phyloP scores from a whole-genome alignment of 495 filamentous ascomycete species.

The Melanomma pulvis-pyrius region DNA sequence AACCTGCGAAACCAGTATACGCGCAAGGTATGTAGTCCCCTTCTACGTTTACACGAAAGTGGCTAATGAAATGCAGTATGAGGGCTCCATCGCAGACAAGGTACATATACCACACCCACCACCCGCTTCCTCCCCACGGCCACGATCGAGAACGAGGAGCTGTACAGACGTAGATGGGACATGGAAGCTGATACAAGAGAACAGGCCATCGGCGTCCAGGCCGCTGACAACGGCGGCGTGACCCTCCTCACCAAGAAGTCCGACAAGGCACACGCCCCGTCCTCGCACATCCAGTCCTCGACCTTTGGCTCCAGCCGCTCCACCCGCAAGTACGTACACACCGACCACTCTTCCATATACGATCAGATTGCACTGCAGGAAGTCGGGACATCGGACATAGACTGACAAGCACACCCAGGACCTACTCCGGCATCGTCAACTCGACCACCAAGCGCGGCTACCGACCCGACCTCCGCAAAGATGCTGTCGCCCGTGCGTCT shows the following conservation, averaged over 20 bases:
- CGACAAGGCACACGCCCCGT: slow-evolving; percentile 68
- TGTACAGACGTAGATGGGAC: neutral
- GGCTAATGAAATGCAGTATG: slow-evolving; percentile 55
- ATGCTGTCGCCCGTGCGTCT: slow-evolving; percentile 84
- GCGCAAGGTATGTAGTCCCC: slow-evolving; percentile 71
- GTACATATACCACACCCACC: slow-evolving; percentile 53
- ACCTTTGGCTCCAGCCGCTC: slow-evolving; percentile 69
- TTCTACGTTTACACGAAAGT: slow-evolving; percentile 1
- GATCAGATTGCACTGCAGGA: no score
- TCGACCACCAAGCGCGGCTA: slow-evolving; percentile 72
- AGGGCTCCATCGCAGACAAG: slow-evolving; percentile 90
- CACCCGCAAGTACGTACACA: slow-evolving; percentile 73
- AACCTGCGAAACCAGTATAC: slow-evolving; percentile 88
- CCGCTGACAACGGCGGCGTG: slow-evolving; percentile 69
- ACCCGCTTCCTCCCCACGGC: neutral
- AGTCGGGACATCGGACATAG: neutral
- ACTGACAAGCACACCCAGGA: slow-evolving; percentile 55
- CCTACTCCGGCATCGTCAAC: slow-evolving; percentile 82
- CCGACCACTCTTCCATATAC: neutral
- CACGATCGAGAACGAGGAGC: neutral
- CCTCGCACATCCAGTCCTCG: slow-evolving; percentile 61
- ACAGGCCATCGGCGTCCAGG: slow-evolving; percentile 79
- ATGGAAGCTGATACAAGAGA: neutral
- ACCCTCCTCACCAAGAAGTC: slow-evolving; percentile 82
- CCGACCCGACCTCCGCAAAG: slow-evolving; percentile 81